These are phyloP conservation scores for Dothiorella sarmentorum DNA, from an alignment of 2,329 filamentous ascomycete species.

Conservation along the genomic window DNA sequence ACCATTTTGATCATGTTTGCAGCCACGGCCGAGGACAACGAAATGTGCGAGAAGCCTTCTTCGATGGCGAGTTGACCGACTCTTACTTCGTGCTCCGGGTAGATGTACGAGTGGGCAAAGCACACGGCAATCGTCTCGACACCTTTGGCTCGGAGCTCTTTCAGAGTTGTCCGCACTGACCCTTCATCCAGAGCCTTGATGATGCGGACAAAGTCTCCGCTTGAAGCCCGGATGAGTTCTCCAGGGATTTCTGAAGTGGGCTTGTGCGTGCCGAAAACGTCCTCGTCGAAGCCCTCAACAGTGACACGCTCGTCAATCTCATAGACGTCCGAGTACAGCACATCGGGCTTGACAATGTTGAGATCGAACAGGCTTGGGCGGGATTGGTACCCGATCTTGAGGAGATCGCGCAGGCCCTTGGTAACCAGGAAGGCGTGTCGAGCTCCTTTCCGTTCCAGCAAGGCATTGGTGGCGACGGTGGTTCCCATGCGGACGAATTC, in stretches of 20 bases:
- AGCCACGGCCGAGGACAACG: constrained; percentile 61
- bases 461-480: constrained; percentile 28
- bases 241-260: constrained; percentile 33
- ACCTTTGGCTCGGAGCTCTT: constrained; percentile 30
- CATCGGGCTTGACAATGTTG: constrained; percentile 23
- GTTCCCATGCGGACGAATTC: constrained; percentile 50
- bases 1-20: constrained; percentile 28
- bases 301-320: constrained; percentile 29
- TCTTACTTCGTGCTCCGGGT: constrained; percentile 28
- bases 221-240: constrained; percentile 20
- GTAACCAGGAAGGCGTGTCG: constrained; percentile 24
- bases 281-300: constrained; percentile 24
- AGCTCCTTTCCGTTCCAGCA: constrained; percentile 23
- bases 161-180: constrained; percentile 19
- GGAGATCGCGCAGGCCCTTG: constrained; percentile 61
- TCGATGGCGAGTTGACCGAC: constrained; percentile 28
- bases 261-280: constrained; percentile 32
- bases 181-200: constrained; percentile 20
- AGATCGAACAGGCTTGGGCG: constrained; percentile 28
- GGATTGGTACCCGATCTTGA: constrained; percentile 26
- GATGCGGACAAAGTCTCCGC: constrained; percentile 23
- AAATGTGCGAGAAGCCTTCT: constrained; percentile 30
- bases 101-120: constrained; percentile 34
- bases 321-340: constrained; percentile 23
- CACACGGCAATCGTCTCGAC: constrained; percentile 37